phyloP scores from a whole-genome alignment of 352 stramenopile species.

The Aphanomyces invadans region DNA sequence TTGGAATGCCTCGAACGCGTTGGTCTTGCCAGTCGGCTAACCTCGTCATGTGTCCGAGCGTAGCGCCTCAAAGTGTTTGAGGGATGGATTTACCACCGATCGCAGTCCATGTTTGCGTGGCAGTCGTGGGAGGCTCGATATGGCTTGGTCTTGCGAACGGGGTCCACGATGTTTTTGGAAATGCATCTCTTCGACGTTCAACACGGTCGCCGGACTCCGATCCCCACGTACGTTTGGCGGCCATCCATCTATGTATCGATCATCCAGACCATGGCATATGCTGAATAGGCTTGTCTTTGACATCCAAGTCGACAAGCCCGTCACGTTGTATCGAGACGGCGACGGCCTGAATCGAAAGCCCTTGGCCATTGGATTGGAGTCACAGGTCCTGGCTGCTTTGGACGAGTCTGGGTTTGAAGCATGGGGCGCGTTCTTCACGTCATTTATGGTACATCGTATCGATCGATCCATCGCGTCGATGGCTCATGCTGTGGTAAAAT shows the following conservation, averaged over 20 bases:
- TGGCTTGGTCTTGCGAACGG: constrained; percentile 3
- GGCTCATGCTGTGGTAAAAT: not conserved
- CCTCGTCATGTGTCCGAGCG: too few relatives aligned
- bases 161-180: not conserved
- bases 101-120: constrained; percentile 5
- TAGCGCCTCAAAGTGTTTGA: constrained; percentile 18
- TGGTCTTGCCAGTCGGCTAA: too few relatives aligned
- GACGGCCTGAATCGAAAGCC: constrained; percentile 8
- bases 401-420: constrained; percentile 9
- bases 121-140: constrained; percentile 16
- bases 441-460: not conserved
- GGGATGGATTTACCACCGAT: constrained; percentile 12
- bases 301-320: constrained; percentile 4
- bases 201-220: not conserved
- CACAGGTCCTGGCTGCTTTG: constrained; percentile 4
- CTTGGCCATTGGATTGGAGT: not conserved
- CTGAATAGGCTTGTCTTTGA: constrained; percentile 16
- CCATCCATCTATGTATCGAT: not conserved
- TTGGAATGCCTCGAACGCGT: too few relatives aligned
- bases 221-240: constrained; percentile 1
- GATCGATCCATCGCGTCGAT: not conserved
- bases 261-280: not conserved
- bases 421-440: not conserved
- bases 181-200: constrained; percentile 14
- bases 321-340: constrained; percentile 6